phyloP scores from a whole-genome alignment of 306 rosid species.

The Senna tora region DNA sequence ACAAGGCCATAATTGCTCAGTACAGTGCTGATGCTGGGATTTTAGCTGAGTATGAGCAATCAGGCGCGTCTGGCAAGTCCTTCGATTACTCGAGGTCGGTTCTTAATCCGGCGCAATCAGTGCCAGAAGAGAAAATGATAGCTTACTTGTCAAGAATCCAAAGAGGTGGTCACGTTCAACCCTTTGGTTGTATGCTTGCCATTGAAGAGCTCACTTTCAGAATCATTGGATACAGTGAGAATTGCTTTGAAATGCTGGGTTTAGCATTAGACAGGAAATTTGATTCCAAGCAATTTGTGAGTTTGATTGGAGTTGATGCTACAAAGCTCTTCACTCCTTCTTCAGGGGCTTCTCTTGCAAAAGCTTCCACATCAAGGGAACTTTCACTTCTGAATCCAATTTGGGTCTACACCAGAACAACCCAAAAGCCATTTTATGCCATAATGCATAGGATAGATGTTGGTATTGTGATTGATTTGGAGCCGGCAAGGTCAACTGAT shows the following conservation, averaged over 20 bases:
- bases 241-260: slow-evolving; percentile 68
- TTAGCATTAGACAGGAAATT: slow-evolving; percentile 34
- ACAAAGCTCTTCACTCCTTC: slow-evolving; percentile 68
- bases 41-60: slow-evolving; percentile 67
- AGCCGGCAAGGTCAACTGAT: slow-evolving; percentile 67
- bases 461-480: slow-evolving; percentile 86
- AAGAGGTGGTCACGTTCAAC: slow-evolving; percentile 78
- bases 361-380: slow-evolving; percentile 62
- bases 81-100: slow-evolving; percentile 66
- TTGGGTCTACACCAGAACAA: slow-evolving; percentile 63
- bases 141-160: slow-evolving; percentile 70
- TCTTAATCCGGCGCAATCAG: slow-evolving; percentile 50
- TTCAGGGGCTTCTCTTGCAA: slow-evolving; percentile 63
- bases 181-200: slow-evolving; percentile 78
- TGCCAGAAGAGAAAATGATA: slow-evolving; percentile 62
- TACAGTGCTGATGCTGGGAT: slow-evolving; percentile 74
- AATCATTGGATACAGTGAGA: slow-evolving; percentile 69
- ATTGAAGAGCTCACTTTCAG: slow-evolving; percentile 62
- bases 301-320: slow-evolving; percentile 66
- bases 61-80: slow-evolving; percentile 63
- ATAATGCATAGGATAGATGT: slow-evolving; percentile 86
- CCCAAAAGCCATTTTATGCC: slow-evolving; percentile 77
- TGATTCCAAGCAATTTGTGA: slow-evolving; percentile 28
- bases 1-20: slow-evolving; percentile 41
- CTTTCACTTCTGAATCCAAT: slow-evolving; percentile 69